Conservation (phyloP, 1,139 yeast genomes). For the Hyphopichia fennica region DNA sequence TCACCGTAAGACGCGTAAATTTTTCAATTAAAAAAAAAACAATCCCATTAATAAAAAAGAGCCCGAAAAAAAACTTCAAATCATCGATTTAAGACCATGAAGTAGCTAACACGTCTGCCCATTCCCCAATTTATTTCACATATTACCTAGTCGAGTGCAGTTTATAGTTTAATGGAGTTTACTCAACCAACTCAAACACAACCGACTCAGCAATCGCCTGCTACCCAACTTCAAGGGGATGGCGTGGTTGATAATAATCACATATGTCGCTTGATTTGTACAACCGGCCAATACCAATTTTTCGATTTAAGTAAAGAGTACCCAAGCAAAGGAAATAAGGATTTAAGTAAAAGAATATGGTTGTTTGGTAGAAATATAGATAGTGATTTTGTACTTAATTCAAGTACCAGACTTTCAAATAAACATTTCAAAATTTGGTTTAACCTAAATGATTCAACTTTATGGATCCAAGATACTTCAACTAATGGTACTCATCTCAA, state of each 20-base stretch:
- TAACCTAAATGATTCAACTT: slow-evolving; percentile 50
- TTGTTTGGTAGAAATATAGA: slow-evolving; percentile 73
- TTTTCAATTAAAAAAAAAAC: background rate
- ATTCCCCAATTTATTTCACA: background rate
- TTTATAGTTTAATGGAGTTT: slow-evolving; percentile 17
- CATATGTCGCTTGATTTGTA: slow-evolving; percentile 59
- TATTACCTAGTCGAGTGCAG: background rate
- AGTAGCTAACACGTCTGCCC: background rate
- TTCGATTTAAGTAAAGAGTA: slow-evolving; percentile 36
- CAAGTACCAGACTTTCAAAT: slow-evolving; percentile 72
- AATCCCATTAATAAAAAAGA: background rate
- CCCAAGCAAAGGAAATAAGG: slow-evolving; percentile 28
- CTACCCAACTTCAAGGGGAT: slow-evolving; percentile 30
- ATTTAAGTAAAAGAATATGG: slow-evolving; percentile 52
- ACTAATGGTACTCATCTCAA: slow-evolving; percentile 93
- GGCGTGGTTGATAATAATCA: slow-evolving; percentile 25
- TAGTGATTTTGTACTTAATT: slow-evolving; percentile 59
- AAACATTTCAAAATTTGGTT: slow-evolving; percentile 74
- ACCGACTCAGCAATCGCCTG: slow-evolving; percentile 61
- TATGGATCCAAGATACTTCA: slow-evolving; percentile 68
- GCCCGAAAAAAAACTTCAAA: background rate
- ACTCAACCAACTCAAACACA: slow-evolving; percentile 63
- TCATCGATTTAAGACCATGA: background rate
- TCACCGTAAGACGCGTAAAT: no score
- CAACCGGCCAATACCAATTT: slow-evolving; percentile 58